Conservation (phyloP, 345 rosid genomes). For the Linum tenue region DNA sequence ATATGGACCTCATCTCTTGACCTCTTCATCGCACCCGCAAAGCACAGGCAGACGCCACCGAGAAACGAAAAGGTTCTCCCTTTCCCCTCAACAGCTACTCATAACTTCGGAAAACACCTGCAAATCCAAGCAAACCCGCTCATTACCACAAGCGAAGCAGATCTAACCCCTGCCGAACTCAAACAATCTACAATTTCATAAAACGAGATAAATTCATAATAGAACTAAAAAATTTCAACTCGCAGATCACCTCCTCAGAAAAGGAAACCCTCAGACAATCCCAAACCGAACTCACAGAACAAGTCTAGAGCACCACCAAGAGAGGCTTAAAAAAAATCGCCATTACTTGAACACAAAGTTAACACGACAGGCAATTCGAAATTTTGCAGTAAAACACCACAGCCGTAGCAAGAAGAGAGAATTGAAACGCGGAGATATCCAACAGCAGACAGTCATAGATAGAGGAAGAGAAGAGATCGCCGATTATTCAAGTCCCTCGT, state of each 20-base stretch:
- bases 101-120: constrained; percentile 28
- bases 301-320: background rate
- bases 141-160: constrained; percentile 27
- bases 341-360: constrained; percentile 28
- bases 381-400: constrained; percentile 7
- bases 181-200: background rate
- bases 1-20: constrained; percentile 62
- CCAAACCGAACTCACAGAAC: background rate
- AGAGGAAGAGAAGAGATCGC: too few species aligned
- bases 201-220: background rate
- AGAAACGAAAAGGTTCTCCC: constrained; percentile 11
- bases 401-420: constrained; percentile 15
- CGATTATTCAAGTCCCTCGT: too few species aligned
- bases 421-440: constrained; percentile 14
- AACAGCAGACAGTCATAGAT: background rate
- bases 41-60: background rate
- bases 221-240: constrained; percentile 16
- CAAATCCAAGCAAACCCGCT: constrained; percentile 16
- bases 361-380: background rate
- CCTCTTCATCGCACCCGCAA: constrained; percentile 53
- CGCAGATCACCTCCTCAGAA: constrained; percentile 27
- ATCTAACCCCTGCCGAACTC: constrained; percentile 31
- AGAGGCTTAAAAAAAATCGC: constrained; percentile 16
- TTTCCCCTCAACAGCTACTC: constrained; percentile 23
- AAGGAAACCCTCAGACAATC: constrained; percentile 17